These are phyloP conservation scores for Ceriops tagal DNA, from an alignment of 345 rosid genomes.

Conservation along the genomic window DNA sequence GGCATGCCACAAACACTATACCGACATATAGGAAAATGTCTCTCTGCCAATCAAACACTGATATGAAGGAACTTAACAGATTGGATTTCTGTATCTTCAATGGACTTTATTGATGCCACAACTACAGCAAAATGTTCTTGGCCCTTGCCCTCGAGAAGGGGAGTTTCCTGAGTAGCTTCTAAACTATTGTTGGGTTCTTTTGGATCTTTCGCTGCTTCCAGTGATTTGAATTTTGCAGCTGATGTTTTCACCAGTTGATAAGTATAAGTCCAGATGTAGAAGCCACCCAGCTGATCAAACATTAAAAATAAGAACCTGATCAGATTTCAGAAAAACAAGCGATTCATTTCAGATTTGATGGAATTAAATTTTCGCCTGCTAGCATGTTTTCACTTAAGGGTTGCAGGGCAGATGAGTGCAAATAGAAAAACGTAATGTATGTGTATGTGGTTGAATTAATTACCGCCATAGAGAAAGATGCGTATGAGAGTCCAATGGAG, in stretches of 20 bases:
- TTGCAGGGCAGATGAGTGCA: neutral
- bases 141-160: conserved; percentile 44
- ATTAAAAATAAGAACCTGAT: neutral
- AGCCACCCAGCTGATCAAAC: conserved; percentile 70
- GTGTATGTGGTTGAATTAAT: neutral
- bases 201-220: conserved; percentile 35
- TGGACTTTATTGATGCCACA: conserved; percentile 23
- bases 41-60: neutral
- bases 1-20: neutral
- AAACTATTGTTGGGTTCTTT: conserved; percentile 57
- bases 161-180: conserved; percentile 43
- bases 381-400: neutral
- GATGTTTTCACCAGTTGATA: conserved; percentile 61
- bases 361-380: no score
- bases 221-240: conserved; percentile 39
- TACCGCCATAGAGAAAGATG: conserved; percentile 99
- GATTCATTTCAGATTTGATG: neutral
- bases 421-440: no score
- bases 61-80: conserved; percentile 24
- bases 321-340: neutral
- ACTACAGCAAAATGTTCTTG: conserved; percentile 20
- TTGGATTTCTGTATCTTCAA: conserved; percentile 38
- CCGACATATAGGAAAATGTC: neutral
- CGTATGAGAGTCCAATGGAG: conserved; percentile 70
- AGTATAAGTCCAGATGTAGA: conserved; percentile 86